A percentile compares a stretch with the other conserved stretches of the same genome.
Evolutionary conservation across 2,329 filamentous ascomycete genomes (phyloP).

Genomic region (Trichoderma breve): DNA sequence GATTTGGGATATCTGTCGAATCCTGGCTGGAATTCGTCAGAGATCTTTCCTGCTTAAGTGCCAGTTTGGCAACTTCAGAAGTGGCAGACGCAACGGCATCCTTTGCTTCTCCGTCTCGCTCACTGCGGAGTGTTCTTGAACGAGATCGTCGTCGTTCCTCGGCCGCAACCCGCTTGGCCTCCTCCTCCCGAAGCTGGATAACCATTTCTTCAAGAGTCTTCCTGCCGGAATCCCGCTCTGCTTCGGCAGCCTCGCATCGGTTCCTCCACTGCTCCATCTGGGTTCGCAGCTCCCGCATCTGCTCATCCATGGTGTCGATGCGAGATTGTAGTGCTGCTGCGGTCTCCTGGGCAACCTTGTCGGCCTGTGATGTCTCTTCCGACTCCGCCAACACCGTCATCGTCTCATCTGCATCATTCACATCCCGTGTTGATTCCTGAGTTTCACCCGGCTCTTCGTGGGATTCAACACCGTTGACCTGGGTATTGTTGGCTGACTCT

Average conservation of each 20-base stretch:
- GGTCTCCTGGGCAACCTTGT: constrained; percentile 27
- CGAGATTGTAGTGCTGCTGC: constrained; percentile 55
- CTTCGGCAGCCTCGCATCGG: constrained; percentile 77
- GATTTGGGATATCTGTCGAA: constrained; percentile 40
- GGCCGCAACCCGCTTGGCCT: constrained; percentile 47
- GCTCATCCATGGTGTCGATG: constrained; percentile 71
- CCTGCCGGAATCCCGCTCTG: constrained; percentile 68
- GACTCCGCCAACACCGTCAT: not conserved
- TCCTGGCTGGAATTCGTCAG: constrained; percentile 32
- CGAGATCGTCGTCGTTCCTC: constrained; percentile 42
- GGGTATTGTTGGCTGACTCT: constrained; percentile 44
- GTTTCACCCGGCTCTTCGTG: constrained; percentile 27
- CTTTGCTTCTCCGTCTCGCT: constrained; percentile 4
- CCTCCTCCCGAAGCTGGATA: constrained; percentile 71
- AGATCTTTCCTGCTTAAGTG: constrained; percentile 22
- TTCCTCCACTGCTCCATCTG: constrained; percentile 76
- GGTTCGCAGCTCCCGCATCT: constrained; percentile 77
- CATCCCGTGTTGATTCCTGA: constrained; percentile 22
- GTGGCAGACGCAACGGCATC: constrained; percentile 25
- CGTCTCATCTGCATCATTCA: not conserved
- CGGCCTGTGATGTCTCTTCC: not conserved
- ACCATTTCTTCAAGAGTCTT: constrained; percentile 86
- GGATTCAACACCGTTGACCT: constrained; percentile 33
- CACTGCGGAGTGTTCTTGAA: constrained; percentile 27
- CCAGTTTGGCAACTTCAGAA: constrained; percentile 24